Percentiles rank a stretch among this genome's conserved stretches.
Conservation (phyloP, 2,329 filamentous ascomycete genomes). For the Calonectria hongkongensis region DNA sequence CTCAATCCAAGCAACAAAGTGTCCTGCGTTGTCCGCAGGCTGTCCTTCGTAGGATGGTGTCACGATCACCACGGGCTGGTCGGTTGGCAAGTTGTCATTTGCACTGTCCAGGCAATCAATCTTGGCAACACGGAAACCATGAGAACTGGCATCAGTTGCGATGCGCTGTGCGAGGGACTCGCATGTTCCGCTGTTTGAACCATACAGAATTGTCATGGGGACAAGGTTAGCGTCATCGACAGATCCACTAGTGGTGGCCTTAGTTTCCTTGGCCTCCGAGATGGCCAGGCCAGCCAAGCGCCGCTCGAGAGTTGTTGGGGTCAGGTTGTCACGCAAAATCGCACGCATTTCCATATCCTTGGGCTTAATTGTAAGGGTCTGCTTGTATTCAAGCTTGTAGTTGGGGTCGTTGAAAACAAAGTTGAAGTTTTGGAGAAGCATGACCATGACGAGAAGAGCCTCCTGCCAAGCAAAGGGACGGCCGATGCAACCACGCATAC, state of each 20-base stretch:
- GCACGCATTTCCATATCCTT: conserved; percentile 78
- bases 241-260: conserved; percentile 35
- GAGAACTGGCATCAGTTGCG: conserved; percentile 72
- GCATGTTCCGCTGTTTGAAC: conserved; percentile 84
- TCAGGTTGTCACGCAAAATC: conserved; percentile 68
- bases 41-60: conserved; percentile 84
- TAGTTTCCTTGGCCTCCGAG: conserved; percentile 25
- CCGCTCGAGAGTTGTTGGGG: conserved; percentile 66
- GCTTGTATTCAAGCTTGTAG: conserved; percentile 73
- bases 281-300: conserved; percentile 61
- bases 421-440: conserved; percentile 82
- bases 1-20: conserved; percentile 80
- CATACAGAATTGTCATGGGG: conserved; percentile 79
- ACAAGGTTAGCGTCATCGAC: conserved; percentile 52
- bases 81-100: conserved; percentile 74
- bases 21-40: conserved; percentile 81
- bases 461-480: conserved; percentile 85
- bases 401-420: conserved; percentile 74
- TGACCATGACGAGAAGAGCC: conserved; percentile 74
- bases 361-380: conserved; percentile 77
- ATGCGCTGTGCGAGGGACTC: conserved; percentile 79
- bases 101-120: conserved; percentile 77
- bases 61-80: conserved; percentile 78
- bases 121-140: conserved; percentile 74
- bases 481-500: conserved; percentile 81